A percentile compares a stretch with the other conserved stretches of the same genome.
Evolutionary conservation across 2,329 filamentous ascomycete species (phyloP).

Genomic region (Neurospora sp.): DNA sequence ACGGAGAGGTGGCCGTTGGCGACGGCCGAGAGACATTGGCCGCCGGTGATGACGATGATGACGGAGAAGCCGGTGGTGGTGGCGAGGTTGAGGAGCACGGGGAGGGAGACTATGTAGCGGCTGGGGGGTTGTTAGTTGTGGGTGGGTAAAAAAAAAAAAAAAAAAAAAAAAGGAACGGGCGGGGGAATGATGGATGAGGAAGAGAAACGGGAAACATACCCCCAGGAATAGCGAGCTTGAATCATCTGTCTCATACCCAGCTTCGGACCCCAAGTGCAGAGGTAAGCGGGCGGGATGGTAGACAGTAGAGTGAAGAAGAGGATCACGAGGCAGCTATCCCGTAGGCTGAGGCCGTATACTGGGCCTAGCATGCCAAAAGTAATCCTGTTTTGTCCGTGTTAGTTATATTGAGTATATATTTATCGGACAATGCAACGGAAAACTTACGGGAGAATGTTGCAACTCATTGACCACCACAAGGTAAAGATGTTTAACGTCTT

Average conservation of each 20-base stretch:
- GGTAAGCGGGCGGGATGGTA: slow-evolving; percentile 42
- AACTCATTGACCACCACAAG: slow-evolving; percentile 38
- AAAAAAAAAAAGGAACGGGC: too few species aligned
- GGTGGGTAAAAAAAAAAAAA: background rate
- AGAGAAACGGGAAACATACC: slow-evolving; percentile 25
- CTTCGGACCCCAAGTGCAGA: slow-evolving; percentile 48
- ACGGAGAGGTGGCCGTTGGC: slow-evolving; percentile 37
- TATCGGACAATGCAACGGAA: too few species aligned
- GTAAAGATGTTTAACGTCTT: slow-evolving; percentile 36
- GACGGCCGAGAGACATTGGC: slow-evolving; percentile 46
- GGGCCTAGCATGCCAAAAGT: slow-evolving; percentile 56
- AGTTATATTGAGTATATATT: background rate
- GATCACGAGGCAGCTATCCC: slow-evolving; percentile 48
- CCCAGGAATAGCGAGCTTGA: slow-evolving; percentile 53
- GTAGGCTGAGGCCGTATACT: slow-evolving; percentile 40
- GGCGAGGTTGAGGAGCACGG: slow-evolving; percentile 51
- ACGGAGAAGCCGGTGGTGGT: slow-evolving; percentile 54
- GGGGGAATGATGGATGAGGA: background rate
- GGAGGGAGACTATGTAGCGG: slow-evolving; percentile 47
- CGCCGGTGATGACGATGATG: slow-evolving; percentile 50
- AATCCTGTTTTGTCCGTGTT: slow-evolving; percentile 30
- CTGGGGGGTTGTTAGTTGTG: slow-evolving; percentile 16
- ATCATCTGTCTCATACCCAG: slow-evolving; percentile 58
- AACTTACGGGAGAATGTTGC: slow-evolving; percentile 35
- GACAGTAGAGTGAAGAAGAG: slow-evolving; percentile 52